Evolutionary conservation across 2,329 filamentous ascomycete species (phyloP).

Genomic region (Herpomyces periplanetae): DNA sequence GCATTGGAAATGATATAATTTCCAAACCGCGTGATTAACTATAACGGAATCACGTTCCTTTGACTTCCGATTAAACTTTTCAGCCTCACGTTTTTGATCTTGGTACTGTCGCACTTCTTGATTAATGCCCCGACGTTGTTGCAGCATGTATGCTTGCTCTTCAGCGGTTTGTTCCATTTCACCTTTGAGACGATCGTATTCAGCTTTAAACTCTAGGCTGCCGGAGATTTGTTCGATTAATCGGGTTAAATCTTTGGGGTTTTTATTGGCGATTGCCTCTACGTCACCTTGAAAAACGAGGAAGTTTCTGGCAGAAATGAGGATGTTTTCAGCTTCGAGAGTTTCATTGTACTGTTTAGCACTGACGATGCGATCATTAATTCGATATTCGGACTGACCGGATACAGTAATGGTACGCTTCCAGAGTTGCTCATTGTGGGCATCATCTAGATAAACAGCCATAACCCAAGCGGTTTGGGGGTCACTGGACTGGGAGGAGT

Average conservation of each 20-base stretch:
- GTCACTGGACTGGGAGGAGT: too few relatives aligned
- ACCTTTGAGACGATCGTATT: constrained; percentile 62
- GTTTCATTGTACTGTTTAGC: constrained; percentile 76
- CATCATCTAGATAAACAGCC: constrained; percentile 93
- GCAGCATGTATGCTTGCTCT: constrained; percentile 52
- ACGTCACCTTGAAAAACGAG: constrained; percentile 94
- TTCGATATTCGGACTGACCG: constrained; percentile 73
- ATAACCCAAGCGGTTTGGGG: constrained; percentile 93
- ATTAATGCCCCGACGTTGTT: constrained; percentile 67
- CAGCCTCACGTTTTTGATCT: constrained; percentile 78
- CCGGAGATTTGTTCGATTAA: constrained; percentile 93
- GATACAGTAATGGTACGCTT: constrained; percentile 65
- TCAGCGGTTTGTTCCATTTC: constrained; percentile 58
- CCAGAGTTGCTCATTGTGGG: constrained; percentile 75
- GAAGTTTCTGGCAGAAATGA: constrained; percentile 93
- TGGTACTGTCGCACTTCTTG: constrained; percentile 92
- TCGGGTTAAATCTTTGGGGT: constrained; percentile 60
- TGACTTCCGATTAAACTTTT: constrained; percentile 62
- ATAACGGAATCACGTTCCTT: constrained; percentile 67
- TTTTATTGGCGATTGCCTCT: constrained; percentile 78
- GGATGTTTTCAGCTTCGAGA: constrained; percentile 65
- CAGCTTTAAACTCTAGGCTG: constrained; percentile 63
- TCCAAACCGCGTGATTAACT: constrained; percentile 79
- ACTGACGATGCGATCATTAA: constrained; percentile 62
- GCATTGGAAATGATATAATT: constrained; percentile 71